Base-by-base conservation (phyloP, 768 basidiomycete genomes). In the Phylloporus arenicola region DNA sequence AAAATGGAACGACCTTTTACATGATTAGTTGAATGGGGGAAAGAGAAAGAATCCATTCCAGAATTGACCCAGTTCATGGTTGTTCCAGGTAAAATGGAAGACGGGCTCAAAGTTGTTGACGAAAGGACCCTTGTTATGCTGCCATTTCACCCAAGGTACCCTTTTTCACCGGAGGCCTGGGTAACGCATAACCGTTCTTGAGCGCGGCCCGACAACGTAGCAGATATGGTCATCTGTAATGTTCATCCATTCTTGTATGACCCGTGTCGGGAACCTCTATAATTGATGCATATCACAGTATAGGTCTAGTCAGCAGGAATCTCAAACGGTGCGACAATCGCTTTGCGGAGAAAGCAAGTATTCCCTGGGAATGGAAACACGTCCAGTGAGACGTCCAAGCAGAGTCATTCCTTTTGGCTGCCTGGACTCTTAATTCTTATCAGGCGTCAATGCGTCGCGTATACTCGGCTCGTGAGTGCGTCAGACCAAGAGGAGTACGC, bases 151-250 rank as follows among this genome's bases (percentile, higher is more conserved):
- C 39, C 25, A 54, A 59, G 48, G 61, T 50, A 33, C 55, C 61
- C 19, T 51, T 60, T 17, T 70, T 57, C 55, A 53, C 48, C 71
- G 69, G 70, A 68, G 69, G 51, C 58, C 73, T 25, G 54, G 30
- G 13, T 68, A 14, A 64, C 72, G n/a, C 74, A 74, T 54, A 54
- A 55, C 43, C 71, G 68, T 9, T 61, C 72, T 19, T 58, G 55
- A 37, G 65, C 63, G 7, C 73, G 72, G 72, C 62, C 75, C 16
- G 53, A 43, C 52, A 52, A 51, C 45, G 57, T 39, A 25, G 58
- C 49, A 29, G 52, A 52, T 3, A 54, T 59, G 14, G 10, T 40
- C 39, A 24, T n/a, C 24, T 55, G 56, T 16, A 58, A 55, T 8
- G 51, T 53, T 24, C 60, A 59, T 56, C 52, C 63, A 22, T 66